Percentiles rank a stretch among this genome's conserved stretches.
Evolutionary conservation across 352 stramenopile species (phyloP).

Genomic region (Phytopythium montanum): DNA sequence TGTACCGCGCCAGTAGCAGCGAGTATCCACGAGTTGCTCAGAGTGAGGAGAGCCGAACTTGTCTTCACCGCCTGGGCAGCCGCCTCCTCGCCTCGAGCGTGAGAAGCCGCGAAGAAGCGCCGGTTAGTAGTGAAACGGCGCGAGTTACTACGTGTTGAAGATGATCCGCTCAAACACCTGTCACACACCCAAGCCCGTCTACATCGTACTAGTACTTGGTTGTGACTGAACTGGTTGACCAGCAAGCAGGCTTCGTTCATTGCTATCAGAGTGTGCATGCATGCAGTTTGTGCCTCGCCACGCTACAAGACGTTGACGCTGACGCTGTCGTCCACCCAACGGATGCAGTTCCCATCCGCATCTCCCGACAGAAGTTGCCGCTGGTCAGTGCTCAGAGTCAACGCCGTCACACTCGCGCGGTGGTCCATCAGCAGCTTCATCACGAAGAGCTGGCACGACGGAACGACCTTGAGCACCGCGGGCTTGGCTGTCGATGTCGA

Average conservation of each 20-base stretch:
- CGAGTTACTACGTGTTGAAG: not conserved
- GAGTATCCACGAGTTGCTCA: not conserved
- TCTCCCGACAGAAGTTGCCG: constrained; percentile 68
- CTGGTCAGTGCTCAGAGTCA: constrained; percentile 55
- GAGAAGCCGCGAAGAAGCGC: not conserved
- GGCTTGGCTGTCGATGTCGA: not conserved
- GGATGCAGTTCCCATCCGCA: constrained; percentile 63
- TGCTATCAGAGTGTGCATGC: not conserved
- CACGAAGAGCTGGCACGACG: constrained; percentile 68
- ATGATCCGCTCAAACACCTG: not conserved
- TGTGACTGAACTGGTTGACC: not conserved
- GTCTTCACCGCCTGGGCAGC: not conserved
- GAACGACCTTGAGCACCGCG: constrained; percentile 32
- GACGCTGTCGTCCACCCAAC: constrained; percentile 80
- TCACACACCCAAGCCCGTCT: not conserved
- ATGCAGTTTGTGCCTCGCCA: not conserved
- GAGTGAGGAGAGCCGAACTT: not conserved
- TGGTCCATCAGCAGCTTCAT: constrained; percentile 78
- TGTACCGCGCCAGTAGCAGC: not conserved
- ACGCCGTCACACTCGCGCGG: constrained; percentile 47
- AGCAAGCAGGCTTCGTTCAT: not conserved
- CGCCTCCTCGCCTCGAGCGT: not conserved
- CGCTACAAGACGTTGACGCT: constrained; percentile 51
- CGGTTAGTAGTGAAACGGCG: not conserved
- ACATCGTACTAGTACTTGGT: not conserved